Percentiles rank a stretch among this genome's conserved stretches.
Conservation (phyloP, 164 flowering plant genomes). For the Macadamia tetraphylla region DNA sequence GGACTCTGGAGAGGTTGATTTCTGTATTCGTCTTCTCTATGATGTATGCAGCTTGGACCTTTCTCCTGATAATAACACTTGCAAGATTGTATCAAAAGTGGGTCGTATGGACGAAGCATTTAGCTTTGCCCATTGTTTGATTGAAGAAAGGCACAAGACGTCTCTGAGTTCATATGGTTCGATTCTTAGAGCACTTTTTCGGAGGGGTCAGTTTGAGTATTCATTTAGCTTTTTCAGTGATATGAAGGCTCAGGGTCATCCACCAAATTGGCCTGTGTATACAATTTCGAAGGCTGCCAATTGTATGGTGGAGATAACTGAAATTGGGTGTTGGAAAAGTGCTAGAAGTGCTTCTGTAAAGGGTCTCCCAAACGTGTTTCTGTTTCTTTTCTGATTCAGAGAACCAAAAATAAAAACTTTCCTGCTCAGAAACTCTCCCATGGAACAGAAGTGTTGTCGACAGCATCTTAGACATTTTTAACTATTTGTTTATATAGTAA, state of each 20-base stretch:
- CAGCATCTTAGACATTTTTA: too few species aligned
- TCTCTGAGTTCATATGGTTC: slow-evolving; percentile 91
- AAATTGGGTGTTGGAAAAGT: slow-evolving; percentile 12
- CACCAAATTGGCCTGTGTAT: slow-evolving; percentile 85
- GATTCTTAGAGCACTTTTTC: slow-evolving; percentile 60
- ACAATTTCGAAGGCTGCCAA: slow-evolving; percentile 91
- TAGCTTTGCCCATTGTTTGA: slow-evolving; percentile 45
- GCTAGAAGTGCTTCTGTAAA: too few species aligned
- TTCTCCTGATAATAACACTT: slow-evolving; percentile 54
- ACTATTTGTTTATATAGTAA: too few species aligned
- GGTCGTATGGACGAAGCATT: slow-evolving; percentile 78
- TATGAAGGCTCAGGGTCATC: slow-evolving; percentile 84
- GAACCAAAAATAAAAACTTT: too few species aligned
- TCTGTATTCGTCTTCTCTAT: slow-evolving; percentile 51
- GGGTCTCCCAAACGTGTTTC: too few species aligned
- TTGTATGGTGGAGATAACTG: slow-evolving; percentile 88
- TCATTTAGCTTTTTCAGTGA: slow-evolving; percentile 85
- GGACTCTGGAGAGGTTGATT: slow-evolving; percentile 63
- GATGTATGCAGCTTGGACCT: slow-evolving; percentile 59
- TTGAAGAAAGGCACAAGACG: slow-evolving; percentile 78
- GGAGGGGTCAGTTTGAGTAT: slow-evolving; percentile 81
- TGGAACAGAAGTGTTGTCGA: too few species aligned
- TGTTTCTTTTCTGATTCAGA: too few species aligned
- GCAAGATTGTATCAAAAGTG: slow-evolving; percentile 60
- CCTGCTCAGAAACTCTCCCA: too few species aligned